Percentiles rank a stretch among this genome's conserved stretches.
Evolutionary conservation across 1,284 basidiomycete genomes (phyloP).

Genomic region (Boletus albobrunnescens): DNA sequence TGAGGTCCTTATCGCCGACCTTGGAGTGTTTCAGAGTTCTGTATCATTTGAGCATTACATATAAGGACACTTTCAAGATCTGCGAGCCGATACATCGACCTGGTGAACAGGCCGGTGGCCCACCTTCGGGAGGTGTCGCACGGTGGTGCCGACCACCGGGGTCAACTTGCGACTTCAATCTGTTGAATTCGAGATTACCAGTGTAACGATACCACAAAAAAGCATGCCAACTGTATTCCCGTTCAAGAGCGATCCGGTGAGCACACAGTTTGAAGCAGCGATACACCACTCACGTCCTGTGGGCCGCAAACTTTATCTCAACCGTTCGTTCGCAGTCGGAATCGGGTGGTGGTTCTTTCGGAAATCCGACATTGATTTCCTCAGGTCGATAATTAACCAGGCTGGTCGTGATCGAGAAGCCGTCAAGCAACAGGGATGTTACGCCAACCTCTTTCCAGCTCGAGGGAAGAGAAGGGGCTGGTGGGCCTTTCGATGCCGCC

Average conservation of each 20-base stretch:
- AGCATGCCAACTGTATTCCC: conserved; percentile 24
- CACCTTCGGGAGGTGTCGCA: not conserved
- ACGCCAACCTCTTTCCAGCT: conserved; percentile 9
- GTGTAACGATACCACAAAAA: conserved; percentile 34
- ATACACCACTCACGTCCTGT: conserved; percentile 24
- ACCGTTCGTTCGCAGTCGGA: conserved; percentile 6
- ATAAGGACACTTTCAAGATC: conserved; percentile 17
- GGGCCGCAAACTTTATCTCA: conserved; percentile 21
- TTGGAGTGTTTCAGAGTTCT: conserved; percentile 1
- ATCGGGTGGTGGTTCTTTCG: not conserved
- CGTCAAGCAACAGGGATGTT: not conserved
- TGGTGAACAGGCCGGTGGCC: conserved; percentile 26
- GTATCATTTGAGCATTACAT: not conserved
- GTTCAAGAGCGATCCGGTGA: not conserved
- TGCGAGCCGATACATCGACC: conserved; percentile 33
- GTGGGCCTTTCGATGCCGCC: not conserved
- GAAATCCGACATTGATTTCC: conserved; percentile 4
- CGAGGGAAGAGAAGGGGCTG: conserved; percentile 11
- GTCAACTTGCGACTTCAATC: conserved; percentile 20
- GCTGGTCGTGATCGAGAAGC: conserved; percentile 14
- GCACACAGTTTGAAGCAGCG: not conserved
- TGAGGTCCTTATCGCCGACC: conserved; percentile 21
- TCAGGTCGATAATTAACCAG: not conserved
- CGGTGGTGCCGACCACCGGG: not conserved
- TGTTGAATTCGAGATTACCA: conserved; percentile 20